Evolutionary conservation across 1,284 basidiomycete species (phyloP).

Genomic region (Trichosporon asahii): DNA sequence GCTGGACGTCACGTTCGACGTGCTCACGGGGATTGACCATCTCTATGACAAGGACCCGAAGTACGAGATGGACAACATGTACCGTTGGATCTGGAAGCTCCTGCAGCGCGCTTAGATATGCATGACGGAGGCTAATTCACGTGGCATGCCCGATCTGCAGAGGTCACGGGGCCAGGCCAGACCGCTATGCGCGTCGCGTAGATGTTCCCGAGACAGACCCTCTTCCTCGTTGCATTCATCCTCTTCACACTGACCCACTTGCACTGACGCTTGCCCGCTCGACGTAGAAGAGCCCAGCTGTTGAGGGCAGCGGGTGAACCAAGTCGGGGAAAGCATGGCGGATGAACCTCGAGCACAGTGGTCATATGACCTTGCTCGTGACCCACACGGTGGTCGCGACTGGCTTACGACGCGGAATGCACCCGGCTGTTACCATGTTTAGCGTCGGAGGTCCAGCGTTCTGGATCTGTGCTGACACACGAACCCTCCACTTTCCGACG

Average conservation of each 20-base stretch:
- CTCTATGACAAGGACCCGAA: slow-evolving; percentile 11
- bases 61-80: not conserved
- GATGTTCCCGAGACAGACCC: not conserved
- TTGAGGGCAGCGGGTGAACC: not conserved
- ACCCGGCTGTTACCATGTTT: not conserved
- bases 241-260: not conserved
- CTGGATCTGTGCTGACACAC: not conserved
- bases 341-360: not conserved
- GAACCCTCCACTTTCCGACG: not conserved
- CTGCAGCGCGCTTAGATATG: not conserved
- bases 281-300: not conserved
- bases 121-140: not conserved
- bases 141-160: not conserved
- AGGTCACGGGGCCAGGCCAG: not conserved
- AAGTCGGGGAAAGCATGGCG: not conserved
- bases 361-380: not conserved
- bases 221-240: not conserved
- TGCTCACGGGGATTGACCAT: slow-evolving; percentile 13
- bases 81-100: not conserved
- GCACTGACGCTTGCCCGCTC: not conserved
- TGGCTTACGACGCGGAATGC: not conserved
- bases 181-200: not conserved
- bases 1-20: slow-evolving; percentile 10
- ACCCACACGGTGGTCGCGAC: not conserved
- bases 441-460: not conserved